These are phyloP conservation scores for Prunus yedoensis DNA, from an alignment of 331 rosid genomes.

Conservation along the genomic window DNA sequence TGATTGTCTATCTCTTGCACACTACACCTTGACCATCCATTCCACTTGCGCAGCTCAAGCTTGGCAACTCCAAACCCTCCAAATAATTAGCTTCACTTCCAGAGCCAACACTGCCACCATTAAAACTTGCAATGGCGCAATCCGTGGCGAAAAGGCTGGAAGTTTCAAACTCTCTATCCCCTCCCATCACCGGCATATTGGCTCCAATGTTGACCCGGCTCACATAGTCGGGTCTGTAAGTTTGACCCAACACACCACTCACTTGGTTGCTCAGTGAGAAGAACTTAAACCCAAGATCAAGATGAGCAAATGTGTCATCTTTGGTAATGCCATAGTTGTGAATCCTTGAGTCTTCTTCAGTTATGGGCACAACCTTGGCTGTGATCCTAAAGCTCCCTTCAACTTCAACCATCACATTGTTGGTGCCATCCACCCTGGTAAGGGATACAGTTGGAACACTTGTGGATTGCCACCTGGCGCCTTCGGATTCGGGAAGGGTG, in stretches of 20 bases:
- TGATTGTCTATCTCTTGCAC: slow-evolving; percentile 18
- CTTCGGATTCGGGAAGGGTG: slow-evolving; percentile 4
- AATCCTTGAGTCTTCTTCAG: slow-evolving; percentile 20
- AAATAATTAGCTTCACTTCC: neutral
- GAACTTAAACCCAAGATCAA: slow-evolving; percentile 32
- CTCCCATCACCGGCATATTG: slow-evolving; percentile 25
- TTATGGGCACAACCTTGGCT: slow-evolving; percentile 28
- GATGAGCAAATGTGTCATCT: slow-evolving; percentile 23
- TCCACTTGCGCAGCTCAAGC: slow-evolving; percentile 25
- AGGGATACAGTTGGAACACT: slow-evolving; percentile 5
- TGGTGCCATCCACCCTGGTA: neutral
- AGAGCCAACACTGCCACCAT: neutral
- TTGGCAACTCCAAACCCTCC: slow-evolving; percentile 18
- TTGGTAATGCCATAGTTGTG: slow-evolving; percentile 30
- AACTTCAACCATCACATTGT: slow-evolving; percentile 18
- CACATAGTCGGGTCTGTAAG: slow-evolving; percentile 22
- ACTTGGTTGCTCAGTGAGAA: slow-evolving; percentile 19
- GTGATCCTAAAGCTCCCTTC: slow-evolving; percentile 19
- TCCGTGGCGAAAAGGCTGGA: slow-evolving; percentile 23
- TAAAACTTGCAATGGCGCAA: slow-evolving; percentile 20
- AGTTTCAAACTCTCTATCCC: slow-evolving; percentile 17
- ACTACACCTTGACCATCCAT: slow-evolving; percentile 25
- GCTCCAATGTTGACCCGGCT: slow-evolving; percentile 24
- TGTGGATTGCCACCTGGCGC: slow-evolving; percentile 19
- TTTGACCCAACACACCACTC: slow-evolving; percentile 29